Percentiles rank a stretch among this genome's conserved stretches.
Conservation (phyloP, 2,329 filamentous ascomycete species). For the Aspergillus hortae region DNA sequence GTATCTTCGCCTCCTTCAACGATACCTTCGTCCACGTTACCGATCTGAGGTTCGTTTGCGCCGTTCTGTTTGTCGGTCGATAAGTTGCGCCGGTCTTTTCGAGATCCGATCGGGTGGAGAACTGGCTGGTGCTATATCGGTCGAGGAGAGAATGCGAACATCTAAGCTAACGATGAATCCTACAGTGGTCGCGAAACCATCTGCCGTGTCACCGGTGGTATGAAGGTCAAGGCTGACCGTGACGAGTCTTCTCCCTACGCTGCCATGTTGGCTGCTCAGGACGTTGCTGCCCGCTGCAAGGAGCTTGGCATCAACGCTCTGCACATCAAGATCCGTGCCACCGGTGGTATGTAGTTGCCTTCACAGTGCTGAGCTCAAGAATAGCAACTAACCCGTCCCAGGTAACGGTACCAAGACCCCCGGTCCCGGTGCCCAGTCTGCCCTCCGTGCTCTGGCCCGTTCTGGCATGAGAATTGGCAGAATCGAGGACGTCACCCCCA, state of each 20-base stretch:
- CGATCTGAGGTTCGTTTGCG: slow-evolving; percentile 76
- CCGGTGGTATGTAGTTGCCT: slow-evolving; percentile 67
- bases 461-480: slow-evolving; percentile 99
- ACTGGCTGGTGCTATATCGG: slow-evolving; percentile 8
- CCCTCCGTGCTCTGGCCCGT: slow-evolving; percentile 96
- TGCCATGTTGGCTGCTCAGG: slow-evolving; percentile 99
- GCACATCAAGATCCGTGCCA: slow-evolving; percentile 99
- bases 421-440: slow-evolving; percentile 97
- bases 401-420: slow-evolving; percentile 99
- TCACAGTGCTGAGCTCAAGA: not conserved
- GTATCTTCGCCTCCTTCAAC: slow-evolving; percentile 96
- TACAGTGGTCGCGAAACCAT: slow-evolving; percentile 98
- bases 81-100: not conserved
- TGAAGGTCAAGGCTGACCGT: slow-evolving; percentile 99
- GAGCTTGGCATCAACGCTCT: slow-evolving; percentile 87
- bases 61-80: not conserved
- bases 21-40: slow-evolving; percentile 97
- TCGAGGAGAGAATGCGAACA: not conserved
- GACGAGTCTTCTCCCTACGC: slow-evolving; percentile 99
- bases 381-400: slow-evolving; percentile 27
- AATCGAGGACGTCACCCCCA: slow-evolving; percentile 99
- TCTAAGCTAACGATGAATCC: not conserved
- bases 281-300: slow-evolving; percentile 89
- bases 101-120: not conserved
- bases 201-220: slow-evolving; percentile 98